Evolutionary conservation across 2,329 filamentous ascomycete species (phyloP), one percentile per base, ranked within the genome.

Genomic region (Neofusicoccum sp.): DNA sequence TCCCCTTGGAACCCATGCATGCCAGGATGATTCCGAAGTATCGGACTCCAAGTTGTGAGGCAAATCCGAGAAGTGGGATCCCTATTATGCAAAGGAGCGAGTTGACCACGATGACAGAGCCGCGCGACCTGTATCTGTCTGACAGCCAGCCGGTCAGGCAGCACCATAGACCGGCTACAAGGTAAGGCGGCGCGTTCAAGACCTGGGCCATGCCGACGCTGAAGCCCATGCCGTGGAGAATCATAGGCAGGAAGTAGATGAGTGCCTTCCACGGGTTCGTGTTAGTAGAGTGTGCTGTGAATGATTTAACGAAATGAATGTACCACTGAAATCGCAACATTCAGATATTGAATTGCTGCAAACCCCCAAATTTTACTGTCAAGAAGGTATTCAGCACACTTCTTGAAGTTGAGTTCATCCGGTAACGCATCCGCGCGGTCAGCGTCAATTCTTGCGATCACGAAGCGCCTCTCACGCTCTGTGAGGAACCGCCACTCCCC

Each of bases 11-110:
- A 0, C 90, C 91, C 65, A 87, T 82, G 0, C 90, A 90, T 0
- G 93, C 85, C n/a, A 94, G 77, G 73, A 93, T 89, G 65, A 89
- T 92, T 2, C 86, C 90, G 67, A 91, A 89, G 70, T 92, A 93
- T 68, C 89, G 88, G 8, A 87, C 89, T 0, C 85, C 87, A 0
- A 84, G 79, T 1, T 84, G 74, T 2, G 82, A 79, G 52, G 87
- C 78, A 1, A 87, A 84, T 49, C 92, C 82, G 64, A 93, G 71
- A 39, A 93, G 79, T 0, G 50, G 34, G 56, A 92, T 92, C 0
- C 76, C 76, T 56, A 76, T 71, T 31, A 75, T 72, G 11, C 72
- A 74, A 14, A 77, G 56, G 1, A 67, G 62, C 14, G 72, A 71
- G 6, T 73, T 73, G 3, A 65, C 63, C 6, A 75, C 68, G 56